Evolutionary conservation across 257 asterid genomes (phyloP), one percentile per base, ranked within the genome.

Genomic region (Ilex asprella): DNA sequence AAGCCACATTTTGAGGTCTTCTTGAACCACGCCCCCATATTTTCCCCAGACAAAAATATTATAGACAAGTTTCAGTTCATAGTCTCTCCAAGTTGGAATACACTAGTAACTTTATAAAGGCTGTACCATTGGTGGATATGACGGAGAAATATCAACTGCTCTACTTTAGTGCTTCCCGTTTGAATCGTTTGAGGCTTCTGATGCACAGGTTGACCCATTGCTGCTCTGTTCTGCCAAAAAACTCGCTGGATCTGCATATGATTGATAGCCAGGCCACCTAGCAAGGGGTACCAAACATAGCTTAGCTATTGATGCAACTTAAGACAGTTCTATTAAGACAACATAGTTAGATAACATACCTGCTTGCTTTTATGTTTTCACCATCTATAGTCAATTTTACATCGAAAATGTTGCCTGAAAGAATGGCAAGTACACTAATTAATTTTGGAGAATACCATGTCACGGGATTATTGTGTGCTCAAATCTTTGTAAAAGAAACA

Each of bases 361-460:
- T 89, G 88, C 95, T 79, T 55, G 89, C 94, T 39, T 82, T 85
- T 21, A 81, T 80, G 61, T 86, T 79, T 71, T 86, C 84, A 10
- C 95, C 94, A 50, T 89, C 90, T 29, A 78, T 81, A 51, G 78
- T 84, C 93, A 84, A 85, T 79, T 79, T 89, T 66, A 86, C 93
- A 39, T 89, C 96, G 55, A 79, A 86, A 68, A 89, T 84, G 53
- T 89, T 89, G 71, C 95, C 92, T 86, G 82, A 64, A 69, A 67
- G 60, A 78, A 31, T 55, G 39, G 72, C 39, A 52, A 54, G 61
- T n/a, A 56, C 30, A 35, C 53, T 62, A 35, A 56, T 10, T 43
- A 7, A 63, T 12, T 56, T 14, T 52, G 30, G 56, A 35, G 41
- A 35, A 35, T 8, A 35, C 41, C 41, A 35, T 3, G 41, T 21